A percentile compares a stretch with the other conserved stretches of the same genome.
These are phyloP conservation scores for Phytophthora colocasiae DNA, from an alignment of 352 stramenopile species.

Conservation along the genomic window DNA sequence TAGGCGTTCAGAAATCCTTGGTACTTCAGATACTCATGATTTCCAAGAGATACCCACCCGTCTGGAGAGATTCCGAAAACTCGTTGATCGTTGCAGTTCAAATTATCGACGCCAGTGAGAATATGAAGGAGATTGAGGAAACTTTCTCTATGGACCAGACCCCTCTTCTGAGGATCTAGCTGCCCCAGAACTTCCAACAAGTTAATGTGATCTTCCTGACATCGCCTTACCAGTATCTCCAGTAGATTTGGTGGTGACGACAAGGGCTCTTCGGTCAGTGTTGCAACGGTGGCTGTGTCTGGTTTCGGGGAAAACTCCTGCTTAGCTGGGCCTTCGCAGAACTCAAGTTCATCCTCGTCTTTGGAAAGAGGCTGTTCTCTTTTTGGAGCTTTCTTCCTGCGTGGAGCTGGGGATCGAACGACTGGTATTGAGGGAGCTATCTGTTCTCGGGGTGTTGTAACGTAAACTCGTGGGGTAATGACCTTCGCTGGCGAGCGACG, in stretches of 20 bases:
- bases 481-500: constrained; percentile 37
- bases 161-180: constrained; percentile 37
- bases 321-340: background rate
- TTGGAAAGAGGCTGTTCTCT: background rate
- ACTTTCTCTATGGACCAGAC: constrained; percentile 37
- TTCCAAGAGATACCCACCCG: constrained; percentile 24
- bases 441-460: constrained; percentile 20
- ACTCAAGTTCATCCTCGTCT: background rate
- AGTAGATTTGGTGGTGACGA: constrained; percentile 20
- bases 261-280: constrained; percentile 27
- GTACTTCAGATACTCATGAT: constrained; percentile 36
- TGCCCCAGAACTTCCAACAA: constrained; percentile 29
- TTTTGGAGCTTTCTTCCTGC: constrained; percentile 30
- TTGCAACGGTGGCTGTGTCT: constrained; percentile 36
- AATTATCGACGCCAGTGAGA: constrained; percentile 26
- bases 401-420: constrained; percentile 21
- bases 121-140: constrained; percentile 36
- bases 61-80: constrained; percentile 22
- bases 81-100: constrained; percentile 8
- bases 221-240: constrained; percentile 36
- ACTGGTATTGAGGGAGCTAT: constrained; percentile 21
- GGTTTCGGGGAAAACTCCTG: background rate
- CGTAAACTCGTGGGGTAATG: constrained; percentile 17
- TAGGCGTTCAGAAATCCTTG: constrained; percentile 29
- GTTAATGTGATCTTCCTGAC: constrained; percentile 36